Percentiles rank a stretch among this genome's conserved stretches.
These are phyloP conservation scores for Naganishia onofrii DNA, from an alignment of 768 basidiomycete genomes.

Conservation along the genomic window DNA sequence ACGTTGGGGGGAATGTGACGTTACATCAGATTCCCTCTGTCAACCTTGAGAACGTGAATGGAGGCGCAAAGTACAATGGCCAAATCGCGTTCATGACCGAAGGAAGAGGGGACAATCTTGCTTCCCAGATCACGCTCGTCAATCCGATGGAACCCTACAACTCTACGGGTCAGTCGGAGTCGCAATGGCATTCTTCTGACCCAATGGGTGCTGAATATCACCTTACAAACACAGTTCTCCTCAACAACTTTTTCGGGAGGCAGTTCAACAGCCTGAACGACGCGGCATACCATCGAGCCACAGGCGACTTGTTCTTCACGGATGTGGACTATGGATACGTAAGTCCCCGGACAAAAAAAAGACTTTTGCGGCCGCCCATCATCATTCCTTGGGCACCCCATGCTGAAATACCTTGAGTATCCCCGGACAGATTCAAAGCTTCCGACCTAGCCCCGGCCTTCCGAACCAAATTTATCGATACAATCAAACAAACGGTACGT, in stretches of 20 bases:
- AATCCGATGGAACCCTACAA: no score
- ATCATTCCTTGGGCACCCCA: no score
- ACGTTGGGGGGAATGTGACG: conserved; percentile 26
- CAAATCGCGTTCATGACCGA: no score
- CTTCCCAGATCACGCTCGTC: no score
- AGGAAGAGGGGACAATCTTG: no score
- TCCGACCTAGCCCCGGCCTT: conserved; percentile 65
- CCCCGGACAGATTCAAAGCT: conserved; percentile 54
- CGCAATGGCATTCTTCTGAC: no score
- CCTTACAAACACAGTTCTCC: conserved; percentile 50
- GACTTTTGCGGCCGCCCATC: no score
- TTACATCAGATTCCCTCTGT: not conserved
- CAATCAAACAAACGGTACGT: conserved; percentile 58
- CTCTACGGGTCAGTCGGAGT: no score
- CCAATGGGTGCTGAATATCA: conserved; percentile 55
- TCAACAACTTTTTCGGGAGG: conserved; percentile 75
- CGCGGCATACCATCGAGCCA: conserved; percentile 67
- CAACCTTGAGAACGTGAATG: no score
- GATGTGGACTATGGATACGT: conserved; percentile 61
- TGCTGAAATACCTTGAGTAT: no score
- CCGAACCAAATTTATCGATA: conserved; percentile 77
- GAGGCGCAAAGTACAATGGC: no score
- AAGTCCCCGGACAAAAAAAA: not conserved
- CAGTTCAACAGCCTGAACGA: conserved; percentile 83
- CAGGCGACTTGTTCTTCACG: conserved; percentile 70